These are phyloP conservation scores for Avicennia marina DNA, from an alignment of 257 asterid genomes.

Conservation along the genomic window DNA sequence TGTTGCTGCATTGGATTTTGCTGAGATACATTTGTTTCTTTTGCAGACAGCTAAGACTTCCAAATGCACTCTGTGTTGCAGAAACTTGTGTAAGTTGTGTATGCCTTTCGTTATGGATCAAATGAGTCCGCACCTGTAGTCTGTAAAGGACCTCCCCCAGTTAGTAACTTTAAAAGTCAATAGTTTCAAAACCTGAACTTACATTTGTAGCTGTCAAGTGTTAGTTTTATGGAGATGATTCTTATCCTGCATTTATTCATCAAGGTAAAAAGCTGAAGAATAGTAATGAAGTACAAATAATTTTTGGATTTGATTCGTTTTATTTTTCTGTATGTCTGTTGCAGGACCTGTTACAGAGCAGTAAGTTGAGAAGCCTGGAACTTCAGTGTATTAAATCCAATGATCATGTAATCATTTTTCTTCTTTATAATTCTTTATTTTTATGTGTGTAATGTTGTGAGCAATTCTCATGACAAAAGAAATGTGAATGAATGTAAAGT, in stretches of 20 bases:
- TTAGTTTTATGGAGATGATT: background rate
- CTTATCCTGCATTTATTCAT: too few relatives aligned
- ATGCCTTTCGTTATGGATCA: conserved; percentile 8
- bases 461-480: too few relatives aligned
- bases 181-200: background rate
- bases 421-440: background rate
- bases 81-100: conserved; percentile 80
- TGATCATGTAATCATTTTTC: conserved; percentile 57
- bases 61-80: conserved; percentile 62
- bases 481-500: too few relatives aligned
- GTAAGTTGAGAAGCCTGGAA: conserved; percentile 70
- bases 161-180: background rate
- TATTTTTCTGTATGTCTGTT: conserved; percentile 25
- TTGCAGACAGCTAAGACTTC: conserved; percentile 78
- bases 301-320: conserved; percentile 11
- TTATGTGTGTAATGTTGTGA: background rate
- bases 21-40: conserved; percentile 21
- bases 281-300: too few relatives aligned
- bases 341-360: conserved; percentile 63
- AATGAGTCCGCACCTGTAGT: conserved; percentile 9
- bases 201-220: too few relatives aligned
- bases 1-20: conserved; percentile 12
- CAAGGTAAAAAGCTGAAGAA: too few relatives aligned
- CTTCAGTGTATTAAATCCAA: conserved; percentile 83
- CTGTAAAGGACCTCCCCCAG: background rate